Base-by-base conservation (phyloP, 1,139 yeast species). In the Suhomyces anneliseae region DNA sequence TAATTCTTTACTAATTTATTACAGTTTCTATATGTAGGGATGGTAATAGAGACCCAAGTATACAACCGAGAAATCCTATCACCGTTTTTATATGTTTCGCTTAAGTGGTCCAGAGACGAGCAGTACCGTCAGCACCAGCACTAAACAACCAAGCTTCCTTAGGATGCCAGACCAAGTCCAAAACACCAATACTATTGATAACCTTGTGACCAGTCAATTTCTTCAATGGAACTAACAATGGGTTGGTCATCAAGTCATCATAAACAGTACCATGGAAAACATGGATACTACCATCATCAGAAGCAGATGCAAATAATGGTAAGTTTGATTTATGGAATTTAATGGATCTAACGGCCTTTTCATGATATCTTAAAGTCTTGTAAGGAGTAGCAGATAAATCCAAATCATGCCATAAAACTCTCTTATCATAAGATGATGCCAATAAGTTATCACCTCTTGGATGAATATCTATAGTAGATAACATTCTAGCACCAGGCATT, bases 61-160 rank as follows among this genome's bases (percentile, higher is more conserved):
- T 19, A 19, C 24, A 19, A 19, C 24, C 24, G 6, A 19, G 24
- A 19, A 3, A 19, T 19, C 24, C 24, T 19, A 19, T 19, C 24
- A 29, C 32, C n/a, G 7, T 6, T 32, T 6, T 32, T 24, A 32
- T 38, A 9, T 32, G 15, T 24, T 15, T 27, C 35, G 26, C 38
- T 55, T 68, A 75, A 15, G 96, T 88, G 36, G 99, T 93, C 99
- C 99, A 93, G 62, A 93, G 76, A 63, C 97, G 84, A 15, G 97
- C 98, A 45, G 93, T 85, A 51, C 96, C 92, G 68, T 95, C 99
- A 24, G 98, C 98, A 58, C 98, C 99, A n/a, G 96, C 90, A 65
- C 95, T 86, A 67, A 93, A 90, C 60, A 93, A 76, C 99, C 99
- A 93, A 1, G 99, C 97, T 69, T 95, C 98, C 62, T 86, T 85